Percentiles rank a stretch among this genome's conserved stretches.
phyloP scores from a whole-genome alignment of 345 rosid species.

The Hibiscus trionum region DNA sequence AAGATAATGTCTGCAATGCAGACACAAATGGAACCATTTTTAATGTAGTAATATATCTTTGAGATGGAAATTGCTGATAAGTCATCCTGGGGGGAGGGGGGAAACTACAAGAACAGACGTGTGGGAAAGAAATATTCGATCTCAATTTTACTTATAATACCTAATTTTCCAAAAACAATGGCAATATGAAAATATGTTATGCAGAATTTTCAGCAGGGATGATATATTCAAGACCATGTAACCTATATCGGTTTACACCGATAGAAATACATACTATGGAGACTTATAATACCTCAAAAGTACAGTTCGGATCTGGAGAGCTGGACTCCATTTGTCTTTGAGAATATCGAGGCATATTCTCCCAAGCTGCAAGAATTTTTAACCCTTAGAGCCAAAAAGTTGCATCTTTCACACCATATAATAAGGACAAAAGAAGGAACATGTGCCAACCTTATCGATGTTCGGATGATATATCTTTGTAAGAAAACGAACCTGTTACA shows the following conservation, averaged over 20 bases:
- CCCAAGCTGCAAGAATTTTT: slow-evolving; percentile 58
- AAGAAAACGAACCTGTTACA: slow-evolving; percentile 87
- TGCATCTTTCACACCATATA: slow-evolving; percentile 1
- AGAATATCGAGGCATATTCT: slow-evolving; percentile 97
- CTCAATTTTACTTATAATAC: background rate
- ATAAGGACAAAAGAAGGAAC: background rate
- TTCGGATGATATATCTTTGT: slow-evolving; percentile 98
- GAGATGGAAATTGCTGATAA: background rate
- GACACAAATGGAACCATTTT: no score
- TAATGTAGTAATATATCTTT: background rate
- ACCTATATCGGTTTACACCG: background rate
- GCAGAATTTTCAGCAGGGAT: background rate
- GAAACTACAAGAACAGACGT: background rate
- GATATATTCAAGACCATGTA: background rate
- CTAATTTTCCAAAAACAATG: background rate
- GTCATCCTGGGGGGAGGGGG: no score
- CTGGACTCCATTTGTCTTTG: slow-evolving; percentile 99
- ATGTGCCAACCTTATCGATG: slow-evolving; percentile 72
- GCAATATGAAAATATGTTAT: background rate
- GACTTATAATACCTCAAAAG: slow-evolving; percentile 62
- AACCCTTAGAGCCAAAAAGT: slow-evolving; percentile 1
- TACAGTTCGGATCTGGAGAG: slow-evolving; percentile 94
- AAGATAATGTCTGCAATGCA: background rate
- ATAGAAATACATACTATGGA: background rate
- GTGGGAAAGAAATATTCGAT: background rate